These are phyloP conservation scores for Gynandropsis gynandra DNA, from an alignment of 345 rosid genomes.

Conservation along the genomic window DNA sequence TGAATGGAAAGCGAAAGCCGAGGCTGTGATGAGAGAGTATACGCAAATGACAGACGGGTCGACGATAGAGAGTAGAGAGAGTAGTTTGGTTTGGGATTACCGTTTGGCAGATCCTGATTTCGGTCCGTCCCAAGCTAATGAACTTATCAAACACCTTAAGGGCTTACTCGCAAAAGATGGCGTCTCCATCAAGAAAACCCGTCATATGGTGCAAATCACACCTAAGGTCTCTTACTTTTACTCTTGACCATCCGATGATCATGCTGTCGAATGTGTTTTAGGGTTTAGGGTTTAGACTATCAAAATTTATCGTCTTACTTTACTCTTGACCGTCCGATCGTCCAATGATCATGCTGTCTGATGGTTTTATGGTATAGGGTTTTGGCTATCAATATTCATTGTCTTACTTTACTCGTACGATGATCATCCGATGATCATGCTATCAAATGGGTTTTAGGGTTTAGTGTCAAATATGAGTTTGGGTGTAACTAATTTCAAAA, in stretches of 20 bases:
- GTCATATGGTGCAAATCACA: conserved; percentile 59
- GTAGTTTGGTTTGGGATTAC: conserved; percentile 63
- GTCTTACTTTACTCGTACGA: too few species aligned
- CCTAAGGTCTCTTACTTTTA: conserved; percentile 51
- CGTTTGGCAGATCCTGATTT: conserved; percentile 70
- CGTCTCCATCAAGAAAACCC: conserved; percentile 67
- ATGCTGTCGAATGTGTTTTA: too few species aligned
- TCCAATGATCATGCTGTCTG: too few species aligned
- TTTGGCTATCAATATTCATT: too few species aligned
- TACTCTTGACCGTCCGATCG: too few species aligned
- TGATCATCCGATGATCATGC: too few species aligned
- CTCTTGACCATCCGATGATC: background rate
- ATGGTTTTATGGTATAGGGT: too few species aligned
- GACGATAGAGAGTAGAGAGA: conserved; percentile 59
- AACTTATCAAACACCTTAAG: conserved; percentile 69
- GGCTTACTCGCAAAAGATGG: conserved; percentile 74
- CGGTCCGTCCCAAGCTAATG: conserved; percentile 77
- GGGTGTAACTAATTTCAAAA: too few species aligned
- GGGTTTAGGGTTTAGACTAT: too few species aligned
- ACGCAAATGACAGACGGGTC: conserved; percentile 76
- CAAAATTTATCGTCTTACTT: too few species aligned
- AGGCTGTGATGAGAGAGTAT: conserved; percentile 82
- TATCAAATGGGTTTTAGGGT: too few species aligned
- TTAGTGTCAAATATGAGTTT: too few species aligned
- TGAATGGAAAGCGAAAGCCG: conserved; percentile 91